Evolutionary conservation across 169 alveolate species (phyloP), one percentile per base, ranked within the genome.

Genomic region (Eimeria falciformis): DNA sequence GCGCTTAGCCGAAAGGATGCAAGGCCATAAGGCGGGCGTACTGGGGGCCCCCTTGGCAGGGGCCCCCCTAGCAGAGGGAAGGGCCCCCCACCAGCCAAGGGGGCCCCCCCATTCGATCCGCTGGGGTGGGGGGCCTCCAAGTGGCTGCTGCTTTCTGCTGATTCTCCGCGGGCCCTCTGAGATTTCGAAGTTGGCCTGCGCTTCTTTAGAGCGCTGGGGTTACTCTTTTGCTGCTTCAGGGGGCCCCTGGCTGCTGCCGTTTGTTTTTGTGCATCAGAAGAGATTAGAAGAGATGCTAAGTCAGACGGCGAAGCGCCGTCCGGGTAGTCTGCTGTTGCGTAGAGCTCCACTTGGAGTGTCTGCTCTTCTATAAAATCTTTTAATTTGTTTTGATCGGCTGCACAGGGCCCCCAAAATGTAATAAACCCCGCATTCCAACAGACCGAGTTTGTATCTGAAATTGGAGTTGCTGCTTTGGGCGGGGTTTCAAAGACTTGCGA

Each of bases 381-480:
- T 17, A 81, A 75, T 43, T 81, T 75, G 73, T 53, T 50, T 68
- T 81, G 90, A 23, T 56, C 45, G 11, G 37, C 73, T 43, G 68
- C 90, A 4, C 77, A 53, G 3, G 77, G 90, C n/a, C 90, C 90
- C 90, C 90, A 81, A 45, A 81, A 81, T 21, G 77, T 55, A 23
- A 81, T 56, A 68, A 81, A 81, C 40, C 77, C 77, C 12, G 77
- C 62, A 56, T 81, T 46, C 90, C 90, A 81, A 0, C 23, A 1
- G 23, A 81, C 56, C 6, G 37, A 23, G 43, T 55, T 53, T 33
- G 90, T 23, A 7, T 27, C 55, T 14, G 47, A 55, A 27, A 6
- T 18, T 1, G 25, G 1, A 17, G 62, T 53, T 37, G 75, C 43
- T 9, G 9, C 68, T 55, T 46, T 81, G 25, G 90, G 90, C 62